These are phyloP conservation scores for Aurinia saxatilis DNA, from an alignment of 345 rosid genomes.

Conservation along the genomic window DNA sequence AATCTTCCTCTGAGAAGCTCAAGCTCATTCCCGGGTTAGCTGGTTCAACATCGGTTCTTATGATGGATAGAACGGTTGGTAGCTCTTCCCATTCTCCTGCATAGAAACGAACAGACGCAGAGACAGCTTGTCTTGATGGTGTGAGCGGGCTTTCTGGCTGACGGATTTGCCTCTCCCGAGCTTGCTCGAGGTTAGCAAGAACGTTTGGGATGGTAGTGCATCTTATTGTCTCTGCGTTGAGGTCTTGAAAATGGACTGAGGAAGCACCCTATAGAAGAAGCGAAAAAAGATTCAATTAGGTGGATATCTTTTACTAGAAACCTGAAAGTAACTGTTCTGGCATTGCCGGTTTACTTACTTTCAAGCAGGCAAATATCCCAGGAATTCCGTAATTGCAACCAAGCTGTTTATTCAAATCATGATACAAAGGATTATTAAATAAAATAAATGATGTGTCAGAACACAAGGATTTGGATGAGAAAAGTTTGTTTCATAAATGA, in stretches of 20 bases:
- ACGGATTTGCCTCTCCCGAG: conserved; percentile 78
- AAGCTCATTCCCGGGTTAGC: conserved; percentile 49
- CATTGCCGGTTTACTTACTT: conserved; percentile 38
- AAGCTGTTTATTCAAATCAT: conserved; percentile 47
- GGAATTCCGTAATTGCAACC: conserved; percentile 86
- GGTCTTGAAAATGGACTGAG: conserved; percentile 80
- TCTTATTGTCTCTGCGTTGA: conserved; percentile 76
- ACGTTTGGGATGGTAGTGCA: conserved; percentile 91
- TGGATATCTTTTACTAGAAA: background rate
- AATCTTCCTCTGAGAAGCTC: conserved; percentile 93
- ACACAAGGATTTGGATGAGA: background rate
- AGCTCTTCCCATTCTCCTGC: conserved; percentile 99
- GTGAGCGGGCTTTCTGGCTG: conserved; percentile 82
- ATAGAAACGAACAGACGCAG: conserved; percentile 76
- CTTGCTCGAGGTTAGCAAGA: conserved; percentile 91
- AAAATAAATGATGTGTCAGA: background rate
- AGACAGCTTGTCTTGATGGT: conserved; percentile 74
- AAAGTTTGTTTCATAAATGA: background rate
- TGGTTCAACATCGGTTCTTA: conserved; percentile 64
- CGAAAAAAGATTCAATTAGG: background rate
- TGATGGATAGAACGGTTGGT: conserved; percentile 65
- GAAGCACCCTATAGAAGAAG: conserved; percentile 64
- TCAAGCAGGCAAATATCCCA: conserved; percentile 90
- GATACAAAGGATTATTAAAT: conserved; percentile 3
- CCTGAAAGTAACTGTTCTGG: background rate